A percentile compares a stretch with the other conserved stretches of the same genome.
phyloP scores from a whole-genome alignment of 1,139 yeast genomes.

The Candida freyschussii region DNA sequence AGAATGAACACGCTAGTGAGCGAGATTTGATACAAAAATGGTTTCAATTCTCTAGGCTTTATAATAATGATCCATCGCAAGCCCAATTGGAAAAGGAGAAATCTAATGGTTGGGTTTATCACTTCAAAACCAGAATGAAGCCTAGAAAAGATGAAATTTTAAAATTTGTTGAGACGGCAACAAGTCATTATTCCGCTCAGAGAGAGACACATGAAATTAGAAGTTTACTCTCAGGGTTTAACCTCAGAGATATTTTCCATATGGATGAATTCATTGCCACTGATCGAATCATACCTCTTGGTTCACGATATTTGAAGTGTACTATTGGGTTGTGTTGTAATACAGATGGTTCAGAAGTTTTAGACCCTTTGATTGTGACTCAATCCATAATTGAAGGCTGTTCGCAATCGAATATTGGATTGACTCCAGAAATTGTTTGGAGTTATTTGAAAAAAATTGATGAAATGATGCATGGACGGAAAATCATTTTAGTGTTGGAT shows the following conservation, averaged over 20 bases:
- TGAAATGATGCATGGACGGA: conserved; percentile 11
- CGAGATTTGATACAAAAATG: conserved; percentile 28
- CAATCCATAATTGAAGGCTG: conserved; percentile 12
- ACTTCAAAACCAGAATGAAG: conserved; percentile 30
- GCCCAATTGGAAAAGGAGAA: conserved; percentile 14
- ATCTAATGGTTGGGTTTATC: conserved; percentile 35
- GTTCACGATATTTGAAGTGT: conserved; percentile 8
- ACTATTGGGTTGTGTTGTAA: conserved; percentile 19
- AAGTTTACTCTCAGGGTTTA: conserved; percentile 6
- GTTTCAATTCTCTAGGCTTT: conserved; percentile 21
- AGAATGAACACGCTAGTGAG: conserved; percentile 24
- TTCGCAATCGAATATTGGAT: conserved; percentile 5
- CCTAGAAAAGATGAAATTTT: conserved; percentile 24
- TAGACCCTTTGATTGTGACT: conserved; percentile 15
- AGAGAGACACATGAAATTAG: conserved; percentile 14
- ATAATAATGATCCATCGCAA: conserved; percentile 2
- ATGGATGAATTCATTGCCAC: conserved; percentile 24
- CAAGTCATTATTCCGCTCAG: conserved; percentile 9
- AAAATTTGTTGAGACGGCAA: conserved; percentile 12
- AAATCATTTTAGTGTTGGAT: conserved; percentile 28
- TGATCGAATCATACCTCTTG: conserved; percentile 19
- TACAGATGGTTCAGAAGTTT: conserved; percentile 14
- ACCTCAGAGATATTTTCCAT: conserved; percentile 23
- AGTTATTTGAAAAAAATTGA: conserved; percentile 17
- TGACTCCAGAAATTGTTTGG: conserved; percentile 30